These are phyloP conservation scores for Epithele typhae DNA, from an alignment of 768 basidiomycete genomes.

Conservation along the genomic window DNA sequence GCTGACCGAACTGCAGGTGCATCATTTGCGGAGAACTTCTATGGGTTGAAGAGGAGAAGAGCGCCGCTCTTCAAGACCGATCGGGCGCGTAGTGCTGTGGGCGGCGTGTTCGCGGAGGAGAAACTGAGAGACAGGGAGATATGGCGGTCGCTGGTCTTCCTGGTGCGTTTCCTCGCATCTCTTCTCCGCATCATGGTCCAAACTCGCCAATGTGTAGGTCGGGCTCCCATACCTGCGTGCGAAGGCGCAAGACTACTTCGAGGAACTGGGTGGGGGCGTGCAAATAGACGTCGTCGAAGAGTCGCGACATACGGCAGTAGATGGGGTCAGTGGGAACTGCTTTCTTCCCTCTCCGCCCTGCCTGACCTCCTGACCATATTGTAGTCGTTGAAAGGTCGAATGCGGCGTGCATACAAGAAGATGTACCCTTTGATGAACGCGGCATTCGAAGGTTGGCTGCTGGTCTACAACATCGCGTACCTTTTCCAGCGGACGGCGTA, in stretches of 20 bases:
- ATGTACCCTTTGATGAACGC: slow-evolving; percentile 83
- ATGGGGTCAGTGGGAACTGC: slow-evolving; percentile 40
- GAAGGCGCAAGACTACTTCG: slow-evolving; percentile 87
- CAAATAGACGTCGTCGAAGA: slow-evolving; percentile 64
- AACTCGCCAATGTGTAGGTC: slow-evolving; percentile 42
- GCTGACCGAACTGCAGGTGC: slow-evolving; percentile 53
- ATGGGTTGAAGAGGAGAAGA: slow-evolving; percentile 80
- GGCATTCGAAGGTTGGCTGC: slow-evolving; percentile 74
- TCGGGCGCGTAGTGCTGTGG: slow-evolving; percentile 62
- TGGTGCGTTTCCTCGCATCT: slow-evolving; percentile 46
- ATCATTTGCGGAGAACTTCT: slow-evolving; percentile 95
- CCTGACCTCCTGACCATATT: background rate
- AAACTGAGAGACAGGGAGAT: slow-evolving; percentile 64
- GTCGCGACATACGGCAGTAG: slow-evolving; percentile 38
- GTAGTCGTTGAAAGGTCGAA: slow-evolving; percentile 49
- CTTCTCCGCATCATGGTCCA: slow-evolving; percentile 7
- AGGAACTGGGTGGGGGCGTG: slow-evolving; percentile 80
- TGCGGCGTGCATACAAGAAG: slow-evolving; percentile 62
- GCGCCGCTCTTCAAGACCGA: slow-evolving; percentile 68
- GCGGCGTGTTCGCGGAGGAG: slow-evolving; percentile 60
- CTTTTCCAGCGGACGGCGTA: slow-evolving; percentile 82
- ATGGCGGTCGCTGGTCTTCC: slow-evolving; percentile 70
- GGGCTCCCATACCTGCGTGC: slow-evolving; percentile 87
- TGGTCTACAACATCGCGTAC: slow-evolving; percentile 84
- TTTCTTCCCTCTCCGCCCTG: background rate